Evolutionary conservation across 140 eudicot species (phyloP).

Genomic region (Oenanthe javanica): DNA sequence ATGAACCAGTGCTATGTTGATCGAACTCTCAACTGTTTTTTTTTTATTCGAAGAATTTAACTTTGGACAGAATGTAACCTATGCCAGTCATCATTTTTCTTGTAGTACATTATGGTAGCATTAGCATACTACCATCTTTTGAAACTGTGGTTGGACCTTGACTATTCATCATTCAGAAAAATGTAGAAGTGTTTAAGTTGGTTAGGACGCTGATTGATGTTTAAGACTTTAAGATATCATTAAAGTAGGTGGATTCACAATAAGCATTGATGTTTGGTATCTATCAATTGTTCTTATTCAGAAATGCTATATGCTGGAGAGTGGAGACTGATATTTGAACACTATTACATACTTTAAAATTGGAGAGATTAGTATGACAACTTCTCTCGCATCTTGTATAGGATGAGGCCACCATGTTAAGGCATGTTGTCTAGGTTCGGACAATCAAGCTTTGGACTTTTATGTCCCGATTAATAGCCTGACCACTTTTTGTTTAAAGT

Average conservation of each 20-base stretch:
- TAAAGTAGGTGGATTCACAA: not conserved
- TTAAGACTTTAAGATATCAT: not conserved
- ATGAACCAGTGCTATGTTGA: not conserved
- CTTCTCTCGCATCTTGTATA: not conserved
- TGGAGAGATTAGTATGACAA: not conserved
- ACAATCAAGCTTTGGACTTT: not conserved
- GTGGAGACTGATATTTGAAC: not conserved
- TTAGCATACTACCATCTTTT: not conserved
- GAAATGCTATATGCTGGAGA: not conserved
- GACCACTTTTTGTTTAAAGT: not conserved
- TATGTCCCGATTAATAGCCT: not conserved
- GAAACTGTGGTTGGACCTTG: not conserved
- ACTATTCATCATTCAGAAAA: not conserved
- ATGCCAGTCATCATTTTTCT: not conserved
- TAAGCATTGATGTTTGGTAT: not conserved
- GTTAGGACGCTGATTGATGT: not conserved
- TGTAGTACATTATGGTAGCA: not conserved
- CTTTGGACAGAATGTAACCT: not conserved
- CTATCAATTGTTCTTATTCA: not conserved
- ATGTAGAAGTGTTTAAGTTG: not conserved
- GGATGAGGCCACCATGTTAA: not conserved
- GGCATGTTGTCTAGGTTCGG: not conserved
- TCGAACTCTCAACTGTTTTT: not conserved
- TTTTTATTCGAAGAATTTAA: not conserved
- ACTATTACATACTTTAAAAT: not conserved